Percentiles rank a stretch among this genome's conserved stretches.
Evolutionary conservation across 805 yeast species (phyloP).

Genomic region (Cyberlindnera xylosilytica): DNA sequence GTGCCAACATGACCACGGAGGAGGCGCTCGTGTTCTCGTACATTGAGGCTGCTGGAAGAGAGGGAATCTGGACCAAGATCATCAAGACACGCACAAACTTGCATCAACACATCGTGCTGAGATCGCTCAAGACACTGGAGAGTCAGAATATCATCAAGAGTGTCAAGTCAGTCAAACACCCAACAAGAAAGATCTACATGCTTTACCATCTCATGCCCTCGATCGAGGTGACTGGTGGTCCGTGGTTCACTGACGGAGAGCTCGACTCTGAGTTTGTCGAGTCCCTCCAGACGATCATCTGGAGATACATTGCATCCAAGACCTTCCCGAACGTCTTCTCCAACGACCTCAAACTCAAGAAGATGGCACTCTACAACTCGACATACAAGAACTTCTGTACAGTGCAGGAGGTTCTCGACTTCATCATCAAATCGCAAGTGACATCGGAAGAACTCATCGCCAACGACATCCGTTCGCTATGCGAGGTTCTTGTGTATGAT

Average conservation of each 20-base stretch:
- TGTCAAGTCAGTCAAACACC: constrained; percentile 86
- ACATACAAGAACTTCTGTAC: constrained; percentile 63
- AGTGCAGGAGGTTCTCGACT: constrained; percentile 69
- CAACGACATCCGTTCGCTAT: constrained; percentile 72
- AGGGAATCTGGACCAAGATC: constrained; percentile 95
- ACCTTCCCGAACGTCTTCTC: constrained; percentile 73
- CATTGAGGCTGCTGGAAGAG: constrained; percentile 90
- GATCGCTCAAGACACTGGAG: constrained; percentile 80
- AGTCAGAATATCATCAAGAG: constrained; percentile 79
- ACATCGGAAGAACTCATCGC: constrained; percentile 77
- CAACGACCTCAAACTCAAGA: constrained; percentile 26
- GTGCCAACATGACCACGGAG: constrained; percentile 76
- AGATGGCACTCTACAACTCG: constrained; percentile 46
- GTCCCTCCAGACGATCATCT: constrained; percentile 74
- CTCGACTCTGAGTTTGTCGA: constrained; percentile 92
- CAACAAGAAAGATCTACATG: constrained; percentile 96
- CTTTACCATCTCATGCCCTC: constrained; percentile 90
- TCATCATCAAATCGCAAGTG: constrained; percentile 67
- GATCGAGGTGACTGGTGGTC: constrained; percentile 96
- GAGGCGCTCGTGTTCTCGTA: constrained; percentile 89
- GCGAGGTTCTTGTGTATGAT: constrained; percentile 86
- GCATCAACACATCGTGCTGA: constrained; percentile 85
- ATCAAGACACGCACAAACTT: constrained; percentile 83
- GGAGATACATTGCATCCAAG: constrained; percentile 78
- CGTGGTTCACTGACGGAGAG: constrained; percentile 97